Base-by-base conservation (phyloP, 2,329 filamentous ascomycete species). In the Sarocladiaceae sp. region DNA sequence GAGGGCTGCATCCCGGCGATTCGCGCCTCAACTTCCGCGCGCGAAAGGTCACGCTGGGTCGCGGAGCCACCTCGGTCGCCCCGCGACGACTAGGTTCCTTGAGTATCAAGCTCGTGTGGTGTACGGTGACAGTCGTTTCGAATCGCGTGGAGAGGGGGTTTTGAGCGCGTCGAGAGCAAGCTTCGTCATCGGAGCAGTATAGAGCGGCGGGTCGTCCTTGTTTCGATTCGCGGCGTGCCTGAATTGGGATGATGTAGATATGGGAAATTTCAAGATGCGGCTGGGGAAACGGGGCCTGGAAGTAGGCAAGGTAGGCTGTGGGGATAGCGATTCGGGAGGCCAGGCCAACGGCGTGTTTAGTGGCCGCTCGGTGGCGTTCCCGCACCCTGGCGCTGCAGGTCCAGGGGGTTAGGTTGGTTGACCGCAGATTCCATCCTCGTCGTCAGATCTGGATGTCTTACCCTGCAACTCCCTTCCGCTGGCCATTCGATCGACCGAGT, bases 1-100 rank as follows among this genome's bases (percentile, higher is more conserved):
- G 66, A 66, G 59, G 70, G 57, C 62, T 73, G 71, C 75, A 74
- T 74, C 55, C 66, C 68, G 66, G 16, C n/a, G 6, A 20, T 6
- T 7, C 10, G 6, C 23, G 5, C 37, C n/a, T 41, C 37, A 18
- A 13, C 23, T 15, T 41, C n/a, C 9, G 37, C 37, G 37, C 37
- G 26, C 34, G 12, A 10, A 13, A 27, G 24, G 29, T 39, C 19
- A 39, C 34, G 19, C 34, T 12, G 37, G 20, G 10, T 27, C 37
- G 23, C 37, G 37, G 23, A 41, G 37, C 37, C 12, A 15, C 15
- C 37, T 41, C n/a, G n/a, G n/a, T n/a, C n/a, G n/a, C 37, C 37
- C 37, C 37, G 37, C 23, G 21, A 11, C 20, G 6, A 41, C 4
- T 16, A 15, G 13, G 9, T 16, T n/a, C 11, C 18, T 29, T 15